Evolutionary conservation across 768 basidiomycete species (phyloP).

Genomic region (Boletus reticuloceps): DNA sequence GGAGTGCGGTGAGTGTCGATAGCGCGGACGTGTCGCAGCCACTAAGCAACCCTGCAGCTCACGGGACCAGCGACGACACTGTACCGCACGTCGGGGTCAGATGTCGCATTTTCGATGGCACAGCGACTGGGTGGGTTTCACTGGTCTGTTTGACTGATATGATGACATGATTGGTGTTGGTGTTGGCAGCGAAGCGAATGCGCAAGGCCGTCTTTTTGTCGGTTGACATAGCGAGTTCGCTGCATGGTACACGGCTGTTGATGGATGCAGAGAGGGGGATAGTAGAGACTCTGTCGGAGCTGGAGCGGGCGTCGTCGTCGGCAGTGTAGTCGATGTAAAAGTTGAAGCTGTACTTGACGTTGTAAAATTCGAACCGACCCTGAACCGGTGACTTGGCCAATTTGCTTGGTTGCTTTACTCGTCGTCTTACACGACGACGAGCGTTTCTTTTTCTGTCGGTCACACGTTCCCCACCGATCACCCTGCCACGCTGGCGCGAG

Average conservation of each 20-base stretch:
- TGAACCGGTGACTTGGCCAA: conserved; percentile 15
- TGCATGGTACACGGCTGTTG: conserved; percentile 46
- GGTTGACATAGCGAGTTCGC: conserved; percentile 54
- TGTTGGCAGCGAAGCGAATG: conserved; percentile 55
- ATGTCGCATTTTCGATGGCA: conserved; percentile 70
- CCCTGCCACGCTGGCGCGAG: neutral
- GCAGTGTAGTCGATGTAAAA: neutral
- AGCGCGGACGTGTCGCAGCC: neutral
- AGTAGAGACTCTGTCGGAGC: conserved; percentile 39
- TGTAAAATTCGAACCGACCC: conserved; percentile 25
- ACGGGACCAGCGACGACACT: conserved; percentile 53
- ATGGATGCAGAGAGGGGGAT: conserved; percentile 63
- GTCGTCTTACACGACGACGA: conserved; percentile 11
- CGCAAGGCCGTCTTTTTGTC: conserved; percentile 71
- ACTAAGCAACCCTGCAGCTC: conserved; percentile 6
- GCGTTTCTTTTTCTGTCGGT: too few species aligned
- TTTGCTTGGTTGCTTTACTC: too few species aligned
- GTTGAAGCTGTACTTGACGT: too few species aligned
- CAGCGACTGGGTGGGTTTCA: conserved; percentile 68
- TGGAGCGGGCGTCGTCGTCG: neutral
- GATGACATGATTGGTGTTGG: neutral
- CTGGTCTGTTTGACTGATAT: neutral
- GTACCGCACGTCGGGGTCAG: conserved; percentile 59
- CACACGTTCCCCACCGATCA: neutral
- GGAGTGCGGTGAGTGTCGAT: conserved; percentile 21